These are phyloP conservation scores for Neurospora intermedia DNA, from an alignment of 495 filamentous ascomycete genomes.

Conservation along the genomic window DNA sequence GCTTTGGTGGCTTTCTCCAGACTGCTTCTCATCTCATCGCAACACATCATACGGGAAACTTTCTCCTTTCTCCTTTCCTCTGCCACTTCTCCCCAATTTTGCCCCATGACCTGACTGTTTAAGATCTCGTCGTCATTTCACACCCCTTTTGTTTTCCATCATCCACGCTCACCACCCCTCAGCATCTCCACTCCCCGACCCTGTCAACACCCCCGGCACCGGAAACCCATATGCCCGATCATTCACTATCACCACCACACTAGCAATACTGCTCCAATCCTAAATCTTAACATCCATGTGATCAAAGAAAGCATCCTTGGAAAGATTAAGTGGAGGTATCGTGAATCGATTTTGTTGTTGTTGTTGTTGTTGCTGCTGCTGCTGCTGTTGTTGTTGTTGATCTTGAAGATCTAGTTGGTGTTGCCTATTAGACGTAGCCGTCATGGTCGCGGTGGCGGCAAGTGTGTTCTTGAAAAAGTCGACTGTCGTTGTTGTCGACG, in stretches of 20 bases:
- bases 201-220: constrained; percentile 5
- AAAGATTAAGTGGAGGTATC: not conserved
- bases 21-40: not conserved
- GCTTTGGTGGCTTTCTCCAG: not conserved
- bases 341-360: constrained; percentile 3
- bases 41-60: not conserved
- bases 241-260: constrained; percentile 19
- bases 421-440: not conserved
- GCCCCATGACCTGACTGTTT: too few relatives aligned
- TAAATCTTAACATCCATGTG: constrained; percentile 10
- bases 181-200: not conserved
- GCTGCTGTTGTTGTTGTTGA: not conserved
- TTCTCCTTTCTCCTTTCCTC: not conserved
- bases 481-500: not conserved
- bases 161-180: not conserved
- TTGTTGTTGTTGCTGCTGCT: constrained; percentile 2
- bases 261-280: constrained; percentile 21
- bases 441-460: not conserved
- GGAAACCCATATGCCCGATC: constrained; percentile 4
- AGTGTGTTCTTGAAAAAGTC: not conserved
- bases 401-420: not conserved
- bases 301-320: not conserved
- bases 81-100: not conserved
- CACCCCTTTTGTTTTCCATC: too few relatives aligned
- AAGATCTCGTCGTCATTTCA: too few relatives aligned